Evolutionary conservation across 75 land plant species (phyloP), one percentile per base, ranked within the genome.

Genomic region (Pinus tabuliformis): DNA sequence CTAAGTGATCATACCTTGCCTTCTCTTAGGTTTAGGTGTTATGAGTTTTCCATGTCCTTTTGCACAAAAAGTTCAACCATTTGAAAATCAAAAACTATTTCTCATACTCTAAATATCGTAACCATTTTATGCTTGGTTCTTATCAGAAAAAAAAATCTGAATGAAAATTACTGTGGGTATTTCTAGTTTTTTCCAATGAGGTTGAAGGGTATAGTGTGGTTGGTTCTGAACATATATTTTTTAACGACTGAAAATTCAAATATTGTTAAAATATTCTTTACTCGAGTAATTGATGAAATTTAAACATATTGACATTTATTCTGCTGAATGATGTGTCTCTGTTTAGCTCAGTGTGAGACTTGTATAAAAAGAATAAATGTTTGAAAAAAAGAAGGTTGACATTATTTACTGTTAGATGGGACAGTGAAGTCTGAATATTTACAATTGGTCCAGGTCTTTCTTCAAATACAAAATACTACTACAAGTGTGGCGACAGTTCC

Each of bases 401-500:
- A 17, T 33, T 22, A 15, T 17, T 49, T 74, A 39, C 52, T 56
- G 8, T 74, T 20, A 30, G 17, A 68, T 4, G 8, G 15, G 39
- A 68, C 18, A 39, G 30, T 4, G 24, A 28, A 71, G 24, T 20
- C 56, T 68, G 52, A 77, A 24, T 16, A 26, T 58, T 49, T 77
- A 28, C 4, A 28, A 80, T 42, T 60, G 59, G 18, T 72, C 17
- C 73, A 96, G 99, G 93, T 13, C 89, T 96, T 74, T 78, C 82
- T 26, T 82, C 92, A 45, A 83, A 83, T 57, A 86, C 88, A 63
- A 91, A 33, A 72, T 96, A 96, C 45, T 96, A 84, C 73, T 96
- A 88, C 79, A 85, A 62, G 74, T 91, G 94, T 79, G 99, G 99
- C 33, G 96, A 95, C 75, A 91, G 90, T 78, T 83, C 86, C 15